A percentile compares a stretch with the other conserved stretches of the same genome.
These are phyloP conservation scores for Dunaliella sp. DNA, from an alignment of 139 green algal genomes.

Conservation along the genomic window DNA sequence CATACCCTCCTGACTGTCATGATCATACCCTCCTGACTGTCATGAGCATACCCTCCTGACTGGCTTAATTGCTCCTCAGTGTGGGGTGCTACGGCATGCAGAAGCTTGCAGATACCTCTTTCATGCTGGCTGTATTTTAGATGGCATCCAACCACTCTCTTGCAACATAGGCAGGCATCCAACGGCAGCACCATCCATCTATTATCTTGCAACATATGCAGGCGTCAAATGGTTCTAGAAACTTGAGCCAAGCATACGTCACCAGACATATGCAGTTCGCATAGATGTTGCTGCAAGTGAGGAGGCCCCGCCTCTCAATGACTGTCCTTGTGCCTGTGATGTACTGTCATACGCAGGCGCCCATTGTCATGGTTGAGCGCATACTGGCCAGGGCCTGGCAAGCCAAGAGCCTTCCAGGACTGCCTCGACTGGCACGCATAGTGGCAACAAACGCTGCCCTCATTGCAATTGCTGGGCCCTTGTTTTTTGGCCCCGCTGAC, in stretches of 20 bases:
- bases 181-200: no score
- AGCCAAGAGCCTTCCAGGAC: neutral
- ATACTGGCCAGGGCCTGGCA: constrained; percentile 9
- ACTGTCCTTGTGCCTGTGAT: neutral
- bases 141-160: no score
- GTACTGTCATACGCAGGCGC: constrained; percentile 23
- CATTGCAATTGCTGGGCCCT: constrained; percentile 41
- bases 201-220: neutral
- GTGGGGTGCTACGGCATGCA: no score
- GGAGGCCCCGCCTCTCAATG: no score
- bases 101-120: no score
- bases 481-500: constrained; percentile 52
- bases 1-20: no score
- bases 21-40: no score
- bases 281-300: neutral
- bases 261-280: neutral
- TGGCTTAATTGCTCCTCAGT: no score
- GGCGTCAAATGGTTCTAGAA: neutral
- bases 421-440: constrained; percentile 8
- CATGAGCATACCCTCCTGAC: no score
- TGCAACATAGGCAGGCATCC: no score
- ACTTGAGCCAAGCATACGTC: neutral
- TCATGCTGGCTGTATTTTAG: no score
- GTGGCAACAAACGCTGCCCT: constrained; percentile 47
- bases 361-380: constrained; percentile 41